These are phyloP conservation scores for Bassia scoparia DNA, from an alignment of 148 eudicot genomes.

Conservation along the genomic window DNA sequence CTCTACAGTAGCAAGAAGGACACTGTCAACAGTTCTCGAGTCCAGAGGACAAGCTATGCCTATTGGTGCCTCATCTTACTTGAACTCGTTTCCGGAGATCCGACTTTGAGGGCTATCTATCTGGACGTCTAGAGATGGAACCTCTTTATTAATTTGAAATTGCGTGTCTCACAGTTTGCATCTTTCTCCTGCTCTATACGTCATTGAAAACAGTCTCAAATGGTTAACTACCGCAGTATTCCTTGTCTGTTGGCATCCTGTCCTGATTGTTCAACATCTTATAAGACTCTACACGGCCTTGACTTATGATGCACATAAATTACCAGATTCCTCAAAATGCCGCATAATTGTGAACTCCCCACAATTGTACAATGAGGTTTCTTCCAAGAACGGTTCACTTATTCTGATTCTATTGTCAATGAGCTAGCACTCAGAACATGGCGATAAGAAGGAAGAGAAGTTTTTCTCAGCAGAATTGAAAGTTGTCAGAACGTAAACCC, in stretches of 20 bases:
- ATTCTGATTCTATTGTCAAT: slow-evolving; percentile 71
- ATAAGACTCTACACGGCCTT: too few species aligned
- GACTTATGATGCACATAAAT: too few species aligned
- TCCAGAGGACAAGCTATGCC: slow-evolving; percentile 75
- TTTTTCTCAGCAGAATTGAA: slow-evolving; percentile 76
- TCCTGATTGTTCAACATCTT: too few species aligned
- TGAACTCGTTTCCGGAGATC: slow-evolving; percentile 95
- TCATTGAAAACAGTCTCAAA: too few species aligned
- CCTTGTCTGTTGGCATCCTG: too few species aligned
- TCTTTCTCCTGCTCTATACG: too few species aligned
- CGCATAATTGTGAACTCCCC: too few species aligned
- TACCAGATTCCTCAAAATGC: too few species aligned
- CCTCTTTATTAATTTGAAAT: neutral
- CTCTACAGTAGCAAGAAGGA: too few species aligned
- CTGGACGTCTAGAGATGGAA: slow-evolving; percentile 99
- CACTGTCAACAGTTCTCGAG: slow-evolving; percentile 72
- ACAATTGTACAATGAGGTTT: slow-evolving; percentile 94
- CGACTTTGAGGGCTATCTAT: slow-evolving; percentile 95
- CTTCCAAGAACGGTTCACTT: slow-evolving; percentile 98
- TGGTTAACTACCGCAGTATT: too few species aligned
- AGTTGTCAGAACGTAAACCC: slow-evolving; percentile 93
- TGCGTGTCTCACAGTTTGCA: too few species aligned
- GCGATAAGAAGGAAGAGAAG: slow-evolving; percentile 80
- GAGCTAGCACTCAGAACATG: slow-evolving; percentile 68
- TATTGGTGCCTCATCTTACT: too few species aligned